These are phyloP conservation scores for Debaryomyces castellii DNA, from an alignment of 805 yeast species.

Conservation along the genomic window DNA sequence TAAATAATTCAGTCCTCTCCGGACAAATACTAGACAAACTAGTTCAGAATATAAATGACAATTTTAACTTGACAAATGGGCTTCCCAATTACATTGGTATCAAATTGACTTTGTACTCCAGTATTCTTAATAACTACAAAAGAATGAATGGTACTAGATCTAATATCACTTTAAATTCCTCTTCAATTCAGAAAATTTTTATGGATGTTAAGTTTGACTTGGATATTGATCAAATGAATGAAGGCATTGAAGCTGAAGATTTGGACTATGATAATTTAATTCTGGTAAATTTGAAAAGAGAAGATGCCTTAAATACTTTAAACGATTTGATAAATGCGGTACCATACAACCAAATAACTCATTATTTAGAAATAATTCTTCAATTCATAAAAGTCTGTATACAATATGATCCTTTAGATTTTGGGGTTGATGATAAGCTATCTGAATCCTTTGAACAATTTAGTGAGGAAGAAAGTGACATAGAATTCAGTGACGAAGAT, in stretches of 20 bases:
- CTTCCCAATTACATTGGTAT: slow-evolving; percentile 9
- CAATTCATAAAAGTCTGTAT: slow-evolving; percentile 22
- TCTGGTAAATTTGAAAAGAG: slow-evolving; percentile 48
- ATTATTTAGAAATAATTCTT: slow-evolving; percentile 13
- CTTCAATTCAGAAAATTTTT: slow-evolving; percentile 12
- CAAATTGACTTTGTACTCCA: slow-evolving; percentile 14
- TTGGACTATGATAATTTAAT: slow-evolving; percentile 45
- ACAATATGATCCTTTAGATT: slow-evolving; percentile 29
- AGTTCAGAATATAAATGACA: slow-evolving; percentile 8
- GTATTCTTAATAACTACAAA: slow-evolving; percentile 12
- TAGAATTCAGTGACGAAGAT: slow-evolving; percentile 45
- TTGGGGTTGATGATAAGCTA: slow-evolving; percentile 34
- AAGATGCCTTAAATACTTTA: slow-evolving; percentile 47
- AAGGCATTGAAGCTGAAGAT: slow-evolving; percentile 24
- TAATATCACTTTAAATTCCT: background rate
- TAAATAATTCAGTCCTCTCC: slow-evolving; percentile 9
- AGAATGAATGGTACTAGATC: slow-evolving; percentile 4
- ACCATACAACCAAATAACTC: slow-evolving; percentile 12
- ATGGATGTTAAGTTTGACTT: slow-evolving; percentile 19
- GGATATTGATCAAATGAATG: slow-evolving; percentile 7
- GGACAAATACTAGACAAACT: slow-evolving; percentile 15
- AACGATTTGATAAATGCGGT: slow-evolving; percentile 26
- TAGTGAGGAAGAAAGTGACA: slow-evolving; percentile 35
- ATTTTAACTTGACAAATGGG: slow-evolving; percentile 15
- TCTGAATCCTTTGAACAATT: background rate